A percentile compares a stretch with the other conserved stretches of the same genome.
Conservation (phyloP, 768 basidiomycete species). For the Agaricus subrufescens region DNA sequence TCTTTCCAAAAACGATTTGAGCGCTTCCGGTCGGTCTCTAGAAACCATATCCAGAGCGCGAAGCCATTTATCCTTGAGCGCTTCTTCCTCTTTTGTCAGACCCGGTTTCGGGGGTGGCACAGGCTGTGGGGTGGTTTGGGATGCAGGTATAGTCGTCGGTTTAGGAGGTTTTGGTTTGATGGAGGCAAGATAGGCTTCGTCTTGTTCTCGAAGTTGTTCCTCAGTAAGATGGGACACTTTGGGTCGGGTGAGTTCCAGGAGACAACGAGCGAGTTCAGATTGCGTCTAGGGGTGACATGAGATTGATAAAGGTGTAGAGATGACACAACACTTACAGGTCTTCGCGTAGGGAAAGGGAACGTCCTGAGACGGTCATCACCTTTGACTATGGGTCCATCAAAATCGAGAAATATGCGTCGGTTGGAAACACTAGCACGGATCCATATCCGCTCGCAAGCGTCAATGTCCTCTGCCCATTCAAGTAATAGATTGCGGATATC, state of each 20-base stretch:
- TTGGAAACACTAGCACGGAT: constrained; percentile 88
- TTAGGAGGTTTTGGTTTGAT: constrained; percentile 73
- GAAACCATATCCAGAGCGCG: constrained; percentile 86
- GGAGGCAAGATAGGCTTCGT: constrained; percentile 86
- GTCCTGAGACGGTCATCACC: constrained; percentile 80
- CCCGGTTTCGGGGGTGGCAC: constrained; percentile 50
- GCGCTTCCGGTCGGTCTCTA: constrained; percentile 80
- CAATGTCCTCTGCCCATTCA: constrained; percentile 87
- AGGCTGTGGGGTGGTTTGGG: constrained; percentile 29
- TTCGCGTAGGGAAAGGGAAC: constrained; percentile 94
- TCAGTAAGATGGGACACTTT: constrained; percentile 87
- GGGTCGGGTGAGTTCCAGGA: constrained; percentile 77
- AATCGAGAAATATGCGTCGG: constrained; percentile 85
- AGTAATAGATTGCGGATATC: constrained; percentile 82
- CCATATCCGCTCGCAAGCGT: constrained; percentile 86
- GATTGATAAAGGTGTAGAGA: neutral
- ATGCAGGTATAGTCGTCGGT: constrained; percentile 28
- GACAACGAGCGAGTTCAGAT: constrained; percentile 82
- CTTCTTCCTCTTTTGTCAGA: constrained; percentile 78
- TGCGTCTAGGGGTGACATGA: constrained; percentile 58
- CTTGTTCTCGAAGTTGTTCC: constrained; percentile 76
- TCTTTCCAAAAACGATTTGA: constrained; percentile 78
- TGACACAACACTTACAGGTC: constrained; percentile 63
- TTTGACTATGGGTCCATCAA: constrained; percentile 77
- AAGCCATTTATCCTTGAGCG: constrained; percentile 72